Conservation (phyloP, 306 rosid genomes). For the Begonia fuchsioides region DNA sequence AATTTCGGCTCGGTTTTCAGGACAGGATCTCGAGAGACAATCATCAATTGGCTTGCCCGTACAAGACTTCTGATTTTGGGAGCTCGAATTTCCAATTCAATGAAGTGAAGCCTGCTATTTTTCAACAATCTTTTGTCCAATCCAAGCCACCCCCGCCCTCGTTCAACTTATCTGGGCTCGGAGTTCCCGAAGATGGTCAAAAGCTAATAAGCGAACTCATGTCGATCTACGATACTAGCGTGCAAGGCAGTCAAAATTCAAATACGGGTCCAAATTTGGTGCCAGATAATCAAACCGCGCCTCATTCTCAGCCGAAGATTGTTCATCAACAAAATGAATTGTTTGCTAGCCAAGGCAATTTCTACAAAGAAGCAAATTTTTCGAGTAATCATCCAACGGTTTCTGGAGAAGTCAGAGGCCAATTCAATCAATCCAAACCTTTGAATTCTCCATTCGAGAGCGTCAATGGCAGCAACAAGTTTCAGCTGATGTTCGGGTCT, state of each 20-base stretch:
- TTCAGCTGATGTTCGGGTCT: slow-evolving; percentile 34
- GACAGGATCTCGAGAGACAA: slow-evolving; percentile 56
- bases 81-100: slow-evolving; percentile 28
- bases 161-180: slow-evolving; percentile 30
- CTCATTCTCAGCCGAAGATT: slow-evolving; percentile 23
- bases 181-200: slow-evolving; percentile 51
- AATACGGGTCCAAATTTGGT: slow-evolving; percentile 10
- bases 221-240: slow-evolving; percentile 34
- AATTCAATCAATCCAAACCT: slow-evolving; percentile 35
- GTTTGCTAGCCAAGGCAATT: slow-evolving; percentile 29
- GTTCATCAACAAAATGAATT: slow-evolving; percentile 26
- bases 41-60: slow-evolving; percentile 39
- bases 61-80: slow-evolving; percentile 15
- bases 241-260: slow-evolving; percentile 18
- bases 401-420: slow-evolving; percentile 25
- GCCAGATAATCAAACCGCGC: slow-evolving; percentile 21
- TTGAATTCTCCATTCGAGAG: slow-evolving; percentile 29
- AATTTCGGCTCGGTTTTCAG: slow-evolving; percentile 28
- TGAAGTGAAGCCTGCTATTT: slow-evolving; percentile 42
- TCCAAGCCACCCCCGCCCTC: slow-evolving; percentile 23
- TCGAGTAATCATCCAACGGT: slow-evolving; percentile 22
- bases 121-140: slow-evolving; percentile 29
- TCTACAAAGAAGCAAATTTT: slow-evolving; percentile 21
- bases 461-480: slow-evolving; percentile 21
- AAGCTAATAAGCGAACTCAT: slow-evolving; percentile 40